These are phyloP conservation scores for Xylogone sp. DNA, from an alignment of 2,329 filamentous ascomycete species.

Conservation along the genomic window DNA sequence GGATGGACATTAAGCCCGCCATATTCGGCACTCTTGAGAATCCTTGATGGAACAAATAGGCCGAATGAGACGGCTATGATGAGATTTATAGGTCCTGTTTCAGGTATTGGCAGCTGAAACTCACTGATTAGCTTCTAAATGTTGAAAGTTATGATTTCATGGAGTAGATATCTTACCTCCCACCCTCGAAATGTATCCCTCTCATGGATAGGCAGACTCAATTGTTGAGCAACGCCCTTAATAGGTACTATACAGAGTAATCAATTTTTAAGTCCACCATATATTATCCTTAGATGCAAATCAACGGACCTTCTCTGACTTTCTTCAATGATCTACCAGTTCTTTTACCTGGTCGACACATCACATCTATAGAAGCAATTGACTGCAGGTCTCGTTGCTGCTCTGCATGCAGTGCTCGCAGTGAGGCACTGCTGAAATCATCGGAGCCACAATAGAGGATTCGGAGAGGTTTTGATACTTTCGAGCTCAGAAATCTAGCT, in stretches of 20 bases:
- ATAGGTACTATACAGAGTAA: constrained; percentile 62
- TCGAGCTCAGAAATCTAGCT: constrained; percentile 7
- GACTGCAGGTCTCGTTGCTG: constrained; percentile 45
- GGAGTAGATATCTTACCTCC: constrained; percentile 50
- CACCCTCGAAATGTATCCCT: constrained; percentile 80
- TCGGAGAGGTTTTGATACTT: constrained; percentile 54
- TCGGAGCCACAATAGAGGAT: constrained; percentile 96
- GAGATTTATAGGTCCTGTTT: constrained; percentile 58
- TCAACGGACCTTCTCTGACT: constrained; percentile 22
- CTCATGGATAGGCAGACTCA: constrained; percentile 67
- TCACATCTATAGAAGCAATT: constrained; percentile 78
- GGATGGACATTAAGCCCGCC: constrained; percentile 93
- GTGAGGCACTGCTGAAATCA: constrained; percentile 76
- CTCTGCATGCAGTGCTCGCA: constrained; percentile 65
- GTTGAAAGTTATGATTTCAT: constrained; percentile 2
- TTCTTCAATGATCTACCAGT: constrained; percentile 70
- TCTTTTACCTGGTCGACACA: constrained; percentile 76
- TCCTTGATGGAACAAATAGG: constrained; percentile 74
- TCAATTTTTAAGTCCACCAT: background rate
- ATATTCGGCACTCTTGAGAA: constrained; percentile 68
- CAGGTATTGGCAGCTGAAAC: constrained; percentile 47
- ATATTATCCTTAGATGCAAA: background rate
- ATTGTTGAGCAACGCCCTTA: constrained; percentile 56
- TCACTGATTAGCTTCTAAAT: background rate
- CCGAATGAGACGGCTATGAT: constrained; percentile 94